These are phyloP conservation scores for Aspergillus olivimuriae DNA, from an alignment of 495 filamentous ascomycete genomes.

Conservation along the genomic window DNA sequence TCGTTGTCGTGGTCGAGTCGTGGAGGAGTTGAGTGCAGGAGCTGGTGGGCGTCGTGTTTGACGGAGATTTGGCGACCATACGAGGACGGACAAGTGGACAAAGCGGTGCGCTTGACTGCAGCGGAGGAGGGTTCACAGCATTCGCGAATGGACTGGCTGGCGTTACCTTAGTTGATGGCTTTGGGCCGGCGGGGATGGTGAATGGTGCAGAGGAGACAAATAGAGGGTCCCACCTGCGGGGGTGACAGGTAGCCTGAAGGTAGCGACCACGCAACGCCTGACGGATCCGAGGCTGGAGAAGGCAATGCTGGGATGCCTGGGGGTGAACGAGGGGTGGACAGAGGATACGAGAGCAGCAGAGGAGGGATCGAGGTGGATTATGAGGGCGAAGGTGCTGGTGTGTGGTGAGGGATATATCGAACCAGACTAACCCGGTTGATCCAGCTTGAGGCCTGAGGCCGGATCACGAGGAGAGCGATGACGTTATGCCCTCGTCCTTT, in stretches of 20 bases:
- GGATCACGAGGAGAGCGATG: slow-evolving; percentile 1
- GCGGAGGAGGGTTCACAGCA: slow-evolving; percentile 2
- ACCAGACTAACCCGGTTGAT: no score
- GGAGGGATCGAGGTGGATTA: not conserved
- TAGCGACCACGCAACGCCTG: not conserved
- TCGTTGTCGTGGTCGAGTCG: no score
- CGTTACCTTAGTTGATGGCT: not conserved
- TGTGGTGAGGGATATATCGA: no score
- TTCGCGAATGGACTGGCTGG: not conserved
- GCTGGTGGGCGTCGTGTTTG: not conserved
- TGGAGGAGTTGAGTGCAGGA: not conserved
- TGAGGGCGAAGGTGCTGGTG: no score
- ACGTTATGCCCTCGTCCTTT: not conserved
- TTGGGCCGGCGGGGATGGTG: not conserved
- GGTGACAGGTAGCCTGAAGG: not conserved
- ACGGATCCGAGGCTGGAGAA: not conserved
- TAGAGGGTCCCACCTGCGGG: slow-evolving; percentile 2
- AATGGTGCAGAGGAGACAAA: not conserved
- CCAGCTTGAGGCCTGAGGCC: slow-evolving; percentile 1
- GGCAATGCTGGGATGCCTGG: not conserved
- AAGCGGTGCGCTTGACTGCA: slow-evolving; percentile 3
- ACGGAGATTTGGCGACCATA: slow-evolving; percentile 2
- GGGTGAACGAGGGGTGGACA: not conserved
- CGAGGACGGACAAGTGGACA: slow-evolving; percentile 7
- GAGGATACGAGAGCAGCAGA: not conserved